phyloP scores from a whole-genome alignment of 345 rosid genomes.

The Lagerstroemia speciosa region DNA sequence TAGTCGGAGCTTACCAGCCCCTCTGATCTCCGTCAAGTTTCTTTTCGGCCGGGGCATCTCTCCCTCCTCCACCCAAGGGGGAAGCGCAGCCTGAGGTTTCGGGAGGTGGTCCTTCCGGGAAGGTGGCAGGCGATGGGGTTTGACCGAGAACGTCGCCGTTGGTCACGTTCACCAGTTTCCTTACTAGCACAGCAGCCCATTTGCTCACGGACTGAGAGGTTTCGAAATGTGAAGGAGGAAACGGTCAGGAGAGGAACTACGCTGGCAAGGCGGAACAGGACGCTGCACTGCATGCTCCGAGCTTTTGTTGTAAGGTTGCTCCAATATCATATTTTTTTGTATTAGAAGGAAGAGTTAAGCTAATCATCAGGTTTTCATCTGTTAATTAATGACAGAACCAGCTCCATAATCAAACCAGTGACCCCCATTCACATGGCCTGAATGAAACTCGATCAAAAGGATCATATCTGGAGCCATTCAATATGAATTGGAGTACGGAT shows the following conservation, averaged over 20 bases:
- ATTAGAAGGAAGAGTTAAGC: neutral
- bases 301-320: too few relatives aligned
- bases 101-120: neutral
- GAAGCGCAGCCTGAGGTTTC: neutral
- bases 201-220: slow-evolving; percentile 1
- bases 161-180: neutral
- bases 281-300: too few relatives aligned
- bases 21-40: neutral
- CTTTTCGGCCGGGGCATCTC: neutral
- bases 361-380: neutral
- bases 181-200: slow-evolving; percentile 62
- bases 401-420: neutral
- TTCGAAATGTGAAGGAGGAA: neutral
- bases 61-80: neutral
- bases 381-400: neutral
- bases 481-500: too few relatives aligned
- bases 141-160: neutral
- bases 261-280: neutral
- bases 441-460: too few relatives aligned
- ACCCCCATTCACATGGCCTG: neutral
- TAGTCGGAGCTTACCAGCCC: neutral
- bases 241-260: neutral
- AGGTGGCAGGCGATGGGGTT: neutral
- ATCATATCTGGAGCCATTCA: neutral
- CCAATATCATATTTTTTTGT: neutral